phyloP scores from a whole-genome alignment of 176 grass and related monocot genomes.

The Oryza rufipogon region DNA sequence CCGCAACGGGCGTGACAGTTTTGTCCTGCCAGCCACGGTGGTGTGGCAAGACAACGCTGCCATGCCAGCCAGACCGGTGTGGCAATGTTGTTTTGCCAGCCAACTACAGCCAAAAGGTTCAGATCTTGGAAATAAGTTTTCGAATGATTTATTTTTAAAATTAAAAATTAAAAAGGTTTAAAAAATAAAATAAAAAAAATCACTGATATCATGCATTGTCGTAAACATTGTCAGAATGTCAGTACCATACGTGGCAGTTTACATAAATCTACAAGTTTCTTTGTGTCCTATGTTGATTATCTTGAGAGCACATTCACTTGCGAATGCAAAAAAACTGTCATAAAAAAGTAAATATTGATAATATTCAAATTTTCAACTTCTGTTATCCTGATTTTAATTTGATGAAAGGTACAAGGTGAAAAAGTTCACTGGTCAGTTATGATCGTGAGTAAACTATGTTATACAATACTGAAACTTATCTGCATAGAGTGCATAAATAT shows the following conservation, averaged over 20 bases:
- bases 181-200: no score
- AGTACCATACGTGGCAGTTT: background rate
- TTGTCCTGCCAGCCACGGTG: no score
- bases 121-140: no score
- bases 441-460: conserved; percentile 17
- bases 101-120: no score
- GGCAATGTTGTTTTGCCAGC: no score
- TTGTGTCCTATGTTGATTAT: background rate
- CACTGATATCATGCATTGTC: background rate
- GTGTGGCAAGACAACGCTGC: no score
- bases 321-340: background rate
- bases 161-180: no score
- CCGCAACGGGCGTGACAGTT: no score
- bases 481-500: conserved; percentile 26
- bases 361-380: background rate
- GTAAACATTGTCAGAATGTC: background rate
- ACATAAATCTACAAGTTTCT: conserved; percentile 23
- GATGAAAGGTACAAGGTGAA: background rate
- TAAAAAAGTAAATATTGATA: conserved; percentile 8
- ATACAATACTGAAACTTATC: conserved; percentile 30
- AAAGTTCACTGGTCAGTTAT: conserved; percentile 23
- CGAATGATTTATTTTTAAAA: no score
- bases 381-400: conserved; percentile 22
- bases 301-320: conserved; percentile 11
- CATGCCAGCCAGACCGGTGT: no score